Evolutionary conservation across 352 stramenopile genomes (phyloP), one percentile per base, ranked within the genome.

Genomic region (Pythium phragmitis): DNA sequence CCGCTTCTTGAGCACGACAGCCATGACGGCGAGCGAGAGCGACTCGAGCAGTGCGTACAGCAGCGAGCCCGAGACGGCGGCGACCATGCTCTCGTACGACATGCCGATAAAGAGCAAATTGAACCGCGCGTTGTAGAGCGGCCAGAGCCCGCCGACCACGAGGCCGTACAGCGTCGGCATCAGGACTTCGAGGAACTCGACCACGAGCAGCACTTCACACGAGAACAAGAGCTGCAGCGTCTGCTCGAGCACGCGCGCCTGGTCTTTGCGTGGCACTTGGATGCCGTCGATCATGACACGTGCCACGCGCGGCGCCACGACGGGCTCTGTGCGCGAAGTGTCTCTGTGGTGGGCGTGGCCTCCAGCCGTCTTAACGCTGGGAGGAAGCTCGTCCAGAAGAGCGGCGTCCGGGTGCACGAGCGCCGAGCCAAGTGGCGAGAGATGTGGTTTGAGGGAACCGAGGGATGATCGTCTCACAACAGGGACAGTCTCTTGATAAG

Each of bases 21-120:
- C 52, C 33, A 82, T 64, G 26, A 72, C 19, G 23, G 72, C 2
- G 41, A 85, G 63, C 0, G 72, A 73, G 2, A 54, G 36, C 12
- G 74, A 13, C 52, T 81, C 69, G 7, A 85, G 68, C n/a, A 70
- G 5, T 3, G 67, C 71, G 54, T 79, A 82, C n/a, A 28, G 5
- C 43, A 63, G 17, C 11, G 56, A 62, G n/a, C 53, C 23, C 1
- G 2, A 26, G 16, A 68, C 36, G 1, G 54, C 23, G 8, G 53
- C 7, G 23, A 48, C 4, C 34, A 63, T 59, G 14, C 16, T 28
- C 23, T 37, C 49, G 36, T 50, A 30, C 23, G 11, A 19, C 17
- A 66, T 26, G 13, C 28, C 17, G 3, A 45, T 51, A 5, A 42
- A 1, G 23, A 60, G 19, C 34, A 42, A 14, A 26, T 61, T 67